Base-by-base conservation (phyloP, 257 asterid species). In the Thymus quinquecostatus region DNA sequence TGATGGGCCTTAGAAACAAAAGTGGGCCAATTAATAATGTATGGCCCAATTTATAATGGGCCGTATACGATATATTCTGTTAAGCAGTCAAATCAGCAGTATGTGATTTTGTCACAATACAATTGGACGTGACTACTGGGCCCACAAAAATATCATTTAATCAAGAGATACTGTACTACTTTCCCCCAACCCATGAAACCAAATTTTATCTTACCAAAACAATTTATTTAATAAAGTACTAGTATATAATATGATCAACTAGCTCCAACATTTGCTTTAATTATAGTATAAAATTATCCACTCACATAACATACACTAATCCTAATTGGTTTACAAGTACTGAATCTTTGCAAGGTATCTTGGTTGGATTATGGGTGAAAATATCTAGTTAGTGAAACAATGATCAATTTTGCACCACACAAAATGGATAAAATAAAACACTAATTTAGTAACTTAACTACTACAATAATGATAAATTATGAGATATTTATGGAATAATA, bases 341-440 rank as follows among this genome's bases (percentile, higher is more conserved):
- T 8, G 12, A 53, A 53, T 54, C n/a, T 12, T 58, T 58, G 21
- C 21, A 21, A 21, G 21, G 21, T 62, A 41, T 44, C 57, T 44
- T 30, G 43, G 9, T 11, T 38, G 6, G 3, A 38, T 38, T 2
- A 44, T 44, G 3, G 2, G 3, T 5, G 8, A 44, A 44, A 60
- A 38, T 50, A 62, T 61, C 55, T 71, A 62, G 3, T 7, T 41
- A 27, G 21, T 27, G 6, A 47, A 30, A 2, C 5, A 34, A 8
- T 34, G 7, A 14, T 13, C n/a, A 14, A 3, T 62, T 10, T 8
- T 8, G 51, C 47, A 66, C 60, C 71, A 32, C 32, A 43, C 43
- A 64, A 30, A 64, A 51, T 72, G 60, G 71, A 62, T 63, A 29
- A 32, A 63, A 30, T 48, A 21, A 21, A 21, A 21, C 21, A 62